Evolutionary conservation across 2,329 filamentous ascomycete species (phyloP), one percentile per base, ranked within the genome.

Genomic region (Cordyceps sp.): DNA sequence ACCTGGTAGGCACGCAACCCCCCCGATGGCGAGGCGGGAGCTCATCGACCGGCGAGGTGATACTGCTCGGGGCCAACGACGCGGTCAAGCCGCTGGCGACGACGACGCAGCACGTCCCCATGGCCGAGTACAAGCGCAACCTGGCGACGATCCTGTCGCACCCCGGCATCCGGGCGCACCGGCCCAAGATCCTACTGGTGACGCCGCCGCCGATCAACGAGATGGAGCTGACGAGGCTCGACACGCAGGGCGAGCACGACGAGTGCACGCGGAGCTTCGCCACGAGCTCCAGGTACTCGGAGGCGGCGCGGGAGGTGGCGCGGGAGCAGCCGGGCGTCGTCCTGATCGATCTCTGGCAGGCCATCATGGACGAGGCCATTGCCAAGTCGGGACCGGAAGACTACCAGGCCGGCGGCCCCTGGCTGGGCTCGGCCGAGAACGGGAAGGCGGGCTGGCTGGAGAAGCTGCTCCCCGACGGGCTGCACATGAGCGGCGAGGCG

Each of bases 31-130:
- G 15, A 2, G 6, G 20, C 7, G 8, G 16, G 23, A 41, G 37
- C 45, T 57, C 17, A 46, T 18, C 7, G 18, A 14, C 36, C 4
- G 6, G 9, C 20, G 15, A 85, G 79, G 61, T 79, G 25, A 57
- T 93, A 36, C 77, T 93, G 41, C 75, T 94, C 37, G 90, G 90
- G 14, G 83, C 90, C 43, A 96, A 98, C 49, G 90, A 96, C 54
- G 78, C 88, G 4, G 75, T 75, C 33, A 53, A 92, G 4, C 67
- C 73, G 4, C 58, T 69, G 24, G 61, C 66, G 5, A 62, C 62
- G 4, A 73, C 71, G 31, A 61, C 62, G 9, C 90, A 96, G 54
- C 74, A 88, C 50, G 69, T 96, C 7, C 71, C 82, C 1, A 54
- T 93, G n/a, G 66, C 76, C 1, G 57, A 73, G 37, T 96, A 84